Evolutionary conservation across 768 basidiomycete genomes (phyloP).

Genomic region (Pulveroboletus sp.): DNA sequence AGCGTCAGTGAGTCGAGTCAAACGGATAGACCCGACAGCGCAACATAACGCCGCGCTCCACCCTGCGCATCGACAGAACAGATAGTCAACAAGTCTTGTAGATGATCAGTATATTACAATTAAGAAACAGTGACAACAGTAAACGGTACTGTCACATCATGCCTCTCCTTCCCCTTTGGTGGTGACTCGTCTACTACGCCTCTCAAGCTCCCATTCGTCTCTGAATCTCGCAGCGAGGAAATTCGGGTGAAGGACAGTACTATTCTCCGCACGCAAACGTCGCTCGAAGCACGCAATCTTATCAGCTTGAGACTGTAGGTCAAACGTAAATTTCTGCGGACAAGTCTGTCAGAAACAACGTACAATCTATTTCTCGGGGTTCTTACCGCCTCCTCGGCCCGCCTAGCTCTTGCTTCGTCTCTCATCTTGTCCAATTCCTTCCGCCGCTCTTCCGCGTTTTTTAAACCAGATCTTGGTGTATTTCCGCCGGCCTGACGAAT

Average conservation of each 20-base stretch:
- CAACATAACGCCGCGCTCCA: neutral
- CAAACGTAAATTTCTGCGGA: slow-evolving; percentile 44
- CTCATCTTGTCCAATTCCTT: slow-evolving; percentile 66
- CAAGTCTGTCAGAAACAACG: slow-evolving; percentile 8
- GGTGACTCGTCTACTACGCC: slow-evolving; percentile 24
- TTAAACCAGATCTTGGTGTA: slow-evolving; percentile 43
- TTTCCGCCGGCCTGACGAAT: slow-evolving; percentile 37
- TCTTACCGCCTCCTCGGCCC: slow-evolving; percentile 51
- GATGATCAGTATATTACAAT: slow-evolving; percentile 15
- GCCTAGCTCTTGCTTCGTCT: slow-evolving; percentile 60
- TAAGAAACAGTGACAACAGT: neutral
- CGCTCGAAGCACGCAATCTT: slow-evolving; percentile 64
- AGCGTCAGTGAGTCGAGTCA: slow-evolving; percentile 25
- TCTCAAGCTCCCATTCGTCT: slow-evolving; percentile 45
- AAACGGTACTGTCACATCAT: slow-evolving; percentile 25
- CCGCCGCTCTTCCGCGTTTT: slow-evolving; percentile 61
- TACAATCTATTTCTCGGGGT: neutral
- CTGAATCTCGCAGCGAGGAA: slow-evolving; percentile 55
- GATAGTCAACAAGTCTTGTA: slow-evolving; percentile 8
- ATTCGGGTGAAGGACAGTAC: slow-evolving; percentile 58
- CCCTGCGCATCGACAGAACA: neutral
- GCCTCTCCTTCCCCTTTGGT: slow-evolving; percentile 30
- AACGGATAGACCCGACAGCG: slow-evolving; percentile 3
- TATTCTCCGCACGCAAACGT: slow-evolving; percentile 42
- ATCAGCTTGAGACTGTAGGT: slow-evolving; percentile 55